Base-by-base conservation (phyloP, 2,329 filamentous ascomycete genomes). In the Sporothrix pallida region DNA sequence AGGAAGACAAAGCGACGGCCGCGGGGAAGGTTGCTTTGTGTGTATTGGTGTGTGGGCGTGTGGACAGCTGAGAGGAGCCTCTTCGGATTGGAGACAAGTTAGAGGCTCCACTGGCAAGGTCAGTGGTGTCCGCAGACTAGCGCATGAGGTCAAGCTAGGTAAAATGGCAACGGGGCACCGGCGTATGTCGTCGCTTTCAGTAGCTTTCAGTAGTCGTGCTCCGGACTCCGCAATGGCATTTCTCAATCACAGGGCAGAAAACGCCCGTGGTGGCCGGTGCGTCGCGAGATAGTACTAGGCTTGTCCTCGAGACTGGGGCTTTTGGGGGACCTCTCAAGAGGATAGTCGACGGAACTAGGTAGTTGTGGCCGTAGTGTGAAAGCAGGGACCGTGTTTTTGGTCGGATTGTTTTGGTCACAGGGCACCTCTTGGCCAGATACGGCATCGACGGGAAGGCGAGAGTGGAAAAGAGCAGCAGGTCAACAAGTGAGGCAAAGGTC, bases 21-120 rank as follows among this genome's bases (percentile, higher is more conserved):
- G 73, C 73, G 73, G 73, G 73, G 73, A 74, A 74, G 52, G 72
- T 71, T 74, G 69, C 69, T n/a, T 63, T 71, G 68, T 71, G 69
- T 20, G 20, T 37, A 1, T 37, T 37, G 50, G 20, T 7, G 62
- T 46, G 42, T 67, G 62, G 62, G 26, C 15, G 31, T 37, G 31
- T 37, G 31, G 68, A 52, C 58, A 56, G 62, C 20, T 60, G 46
- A 37, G 62, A 67, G 62, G 62, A 65, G 62, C 23, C n/a, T 46
- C n/a, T 46, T 26, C 23, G 42, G 42, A 62, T 8, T 58, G 26
- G 26, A 58, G 56, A 58, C 23, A 23, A 17, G 58, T 44, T 26
- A 37, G 42, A 31, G 68, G 60, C 72, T 75, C 74, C 74, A 73
- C 74, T 42, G 26, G 54, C 56, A 65, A 70, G 52, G 71, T 71